phyloP scores from a whole-genome alignment of 352 stramenopile genomes.

The Hyaloperonospora arabidopsidis region DNA sequence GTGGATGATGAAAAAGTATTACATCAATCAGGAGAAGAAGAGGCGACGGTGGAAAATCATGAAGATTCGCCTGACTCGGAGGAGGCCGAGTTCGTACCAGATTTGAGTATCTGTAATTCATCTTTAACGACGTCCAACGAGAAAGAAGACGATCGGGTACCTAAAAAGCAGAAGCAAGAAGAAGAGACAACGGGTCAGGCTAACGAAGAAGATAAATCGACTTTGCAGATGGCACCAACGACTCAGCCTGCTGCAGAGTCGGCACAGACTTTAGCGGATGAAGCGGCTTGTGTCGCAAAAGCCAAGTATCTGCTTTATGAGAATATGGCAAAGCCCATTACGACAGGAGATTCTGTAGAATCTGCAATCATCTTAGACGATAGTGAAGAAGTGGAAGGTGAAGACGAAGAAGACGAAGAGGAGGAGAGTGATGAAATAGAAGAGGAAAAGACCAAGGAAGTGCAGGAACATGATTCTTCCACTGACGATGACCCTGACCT shows the following conservation, averaged over 20 bases:
- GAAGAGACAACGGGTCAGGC: background rate
- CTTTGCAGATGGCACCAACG: conserved; percentile 2
- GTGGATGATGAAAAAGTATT: conserved; percentile 28
- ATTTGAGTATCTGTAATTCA: conserved; percentile 12
- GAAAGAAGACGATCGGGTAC: background rate
- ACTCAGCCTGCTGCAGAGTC: conserved; percentile 27
- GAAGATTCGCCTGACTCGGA: conserved; percentile 34
- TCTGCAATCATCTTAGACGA: conserved; percentile 55
- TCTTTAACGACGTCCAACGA: conserved; percentile 16
- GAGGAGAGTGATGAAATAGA: background rate
- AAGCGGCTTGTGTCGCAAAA: conserved; percentile 9
- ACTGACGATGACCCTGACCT: conserved; percentile 58
- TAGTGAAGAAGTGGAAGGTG: conserved; percentile 36
- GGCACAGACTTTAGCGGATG: conserved; percentile 29
- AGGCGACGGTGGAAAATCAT: conserved; percentile 32
- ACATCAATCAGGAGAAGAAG: conserved; percentile 31
- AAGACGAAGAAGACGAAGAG: conserved; percentile 21
- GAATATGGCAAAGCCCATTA: conserved; percentile 7
- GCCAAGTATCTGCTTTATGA: conserved; percentile 31
- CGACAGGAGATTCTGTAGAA: conserved; percentile 26
- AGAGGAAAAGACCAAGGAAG: conserved; percentile 21
- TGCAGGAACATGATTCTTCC: conserved; percentile 35
- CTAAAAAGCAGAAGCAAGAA: conserved; percentile 14
- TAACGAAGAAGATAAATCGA: conserved; percentile 8
- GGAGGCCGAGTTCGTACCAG: conserved; percentile 30